A percentile compares a stretch with the other conserved stretches of the same genome.
Evolutionary conservation across 2,329 filamentous ascomycete genomes (phyloP).

Genomic region (Orbilia oligospora): DNA sequence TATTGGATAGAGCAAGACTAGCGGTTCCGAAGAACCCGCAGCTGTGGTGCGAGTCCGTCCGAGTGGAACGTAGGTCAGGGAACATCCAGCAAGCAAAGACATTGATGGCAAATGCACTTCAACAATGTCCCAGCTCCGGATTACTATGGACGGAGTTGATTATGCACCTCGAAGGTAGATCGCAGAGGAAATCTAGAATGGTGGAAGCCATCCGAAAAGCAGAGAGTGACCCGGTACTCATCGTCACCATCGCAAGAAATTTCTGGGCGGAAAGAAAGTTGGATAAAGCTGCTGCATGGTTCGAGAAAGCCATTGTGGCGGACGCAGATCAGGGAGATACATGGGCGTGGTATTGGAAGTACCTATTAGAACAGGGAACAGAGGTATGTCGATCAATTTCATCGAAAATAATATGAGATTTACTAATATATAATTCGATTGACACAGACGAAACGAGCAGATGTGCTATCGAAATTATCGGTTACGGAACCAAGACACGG

Average conservation of each 20-base stretch:
- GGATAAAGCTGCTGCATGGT: slow-evolving; percentile 96
- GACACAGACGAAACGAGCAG: slow-evolving; percentile 81
- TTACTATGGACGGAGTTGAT: slow-evolving; percentile 95
- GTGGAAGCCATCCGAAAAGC: slow-evolving; percentile 97
- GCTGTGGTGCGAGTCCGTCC: slow-evolving; percentile 93
- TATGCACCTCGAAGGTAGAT: slow-evolving; percentile 91
- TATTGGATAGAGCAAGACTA: slow-evolving; percentile 90
- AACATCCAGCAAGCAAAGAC: slow-evolving; percentile 88
- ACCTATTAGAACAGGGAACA: slow-evolving; percentile 90
- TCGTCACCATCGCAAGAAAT: slow-evolving; percentile 91
- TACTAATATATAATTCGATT: not conserved
- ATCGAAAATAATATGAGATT: slow-evolving; percentile 30
- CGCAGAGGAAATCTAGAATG: slow-evolving; percentile 90
- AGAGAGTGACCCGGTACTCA: slow-evolving; percentile 89
- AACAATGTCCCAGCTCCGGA: slow-evolving; percentile 89
- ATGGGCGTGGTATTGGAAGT: slow-evolving; percentile 99
- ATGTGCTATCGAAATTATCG: slow-evolving; percentile 85
- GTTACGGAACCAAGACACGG: slow-evolving; percentile 90
- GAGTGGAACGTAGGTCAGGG: slow-evolving; percentile 88
- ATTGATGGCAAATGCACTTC: slow-evolving; percentile 91
- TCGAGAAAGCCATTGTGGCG: slow-evolving; percentile 91
- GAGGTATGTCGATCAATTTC: slow-evolving; percentile 70
- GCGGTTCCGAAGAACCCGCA: slow-evolving; percentile 87
- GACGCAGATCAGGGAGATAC: slow-evolving; percentile 90
- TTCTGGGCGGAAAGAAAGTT: slow-evolving; percentile 95